A percentile compares a stretch with the other conserved stretches of the same genome.
phyloP scores from a whole-genome alignment of 371 early-diverging fungal species.

The Lichtheimia ornata region DNA sequence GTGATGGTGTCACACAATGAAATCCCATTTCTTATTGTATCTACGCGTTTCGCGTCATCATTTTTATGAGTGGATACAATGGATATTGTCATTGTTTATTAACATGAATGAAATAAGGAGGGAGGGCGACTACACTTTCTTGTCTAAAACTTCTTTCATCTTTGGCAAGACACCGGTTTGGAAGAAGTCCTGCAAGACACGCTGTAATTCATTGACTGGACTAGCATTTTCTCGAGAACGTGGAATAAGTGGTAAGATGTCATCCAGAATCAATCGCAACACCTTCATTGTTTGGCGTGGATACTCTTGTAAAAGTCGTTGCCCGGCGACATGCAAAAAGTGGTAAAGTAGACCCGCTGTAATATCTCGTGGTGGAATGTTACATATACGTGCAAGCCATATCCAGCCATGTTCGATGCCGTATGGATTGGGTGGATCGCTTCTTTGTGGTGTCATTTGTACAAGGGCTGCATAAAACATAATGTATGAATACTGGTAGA shows the following conservation, averaged over 20 bases:
- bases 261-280: constrained; percentile 23
- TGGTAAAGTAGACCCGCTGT: constrained; percentile 67
- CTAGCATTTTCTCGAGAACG: constrained; percentile 18
- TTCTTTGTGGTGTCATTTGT: constrained; percentile 57
- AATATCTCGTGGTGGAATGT: constrained; percentile 72
- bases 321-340: constrained; percentile 64
- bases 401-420: constrained; percentile 74
- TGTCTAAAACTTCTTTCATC: constrained; percentile 9
- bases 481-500: constrained; percentile 74
- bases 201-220: constrained; percentile 10
- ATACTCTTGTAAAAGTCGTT: constrained; percentile 30
- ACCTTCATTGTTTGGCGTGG: constrained; percentile 40
- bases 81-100: too few relatives aligned
- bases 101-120: too few relatives aligned
- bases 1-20: too few relatives aligned
- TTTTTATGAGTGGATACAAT: too few relatives aligned
- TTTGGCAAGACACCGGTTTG: constrained; percentile 10
- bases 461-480: constrained; percentile 78
- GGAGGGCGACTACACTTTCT: background rate
- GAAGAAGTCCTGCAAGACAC: constrained; percentile 16
- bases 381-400: constrained; percentile 78
- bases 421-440: constrained; percentile 54
- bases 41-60: background rate
- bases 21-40: background rate
- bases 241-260: constrained; percentile 24